phyloP scores from a whole-genome alignment of 345 rosid species.

The Eutrema yunnanense region DNA sequence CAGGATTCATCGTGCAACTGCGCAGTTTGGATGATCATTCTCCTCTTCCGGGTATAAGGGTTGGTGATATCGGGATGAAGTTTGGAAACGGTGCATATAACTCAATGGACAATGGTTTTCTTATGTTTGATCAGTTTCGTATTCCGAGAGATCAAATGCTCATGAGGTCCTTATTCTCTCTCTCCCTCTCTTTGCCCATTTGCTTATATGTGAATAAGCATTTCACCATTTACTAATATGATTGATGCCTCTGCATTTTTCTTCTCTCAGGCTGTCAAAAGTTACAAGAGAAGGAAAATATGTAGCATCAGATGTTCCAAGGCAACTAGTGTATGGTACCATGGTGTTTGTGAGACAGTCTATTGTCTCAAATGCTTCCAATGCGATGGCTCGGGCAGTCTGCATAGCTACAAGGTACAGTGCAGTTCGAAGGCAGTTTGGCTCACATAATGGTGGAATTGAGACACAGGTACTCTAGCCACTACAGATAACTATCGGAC shows the following conservation, averaged over 20 bases:
- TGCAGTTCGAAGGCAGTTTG: constrained; percentile 90
- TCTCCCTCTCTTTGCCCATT: not conserved
- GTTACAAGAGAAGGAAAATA: constrained; percentile 85
- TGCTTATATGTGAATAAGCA: not conserved
- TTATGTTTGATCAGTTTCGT: constrained; percentile 72
- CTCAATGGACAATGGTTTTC: constrained; percentile 87
- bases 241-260: constrained; percentile 10
- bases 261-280: constrained; percentile 54
- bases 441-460: constrained; percentile 56
- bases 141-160: constrained; percentile 90
- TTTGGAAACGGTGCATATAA: constrained; percentile 85
- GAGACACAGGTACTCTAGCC: constrained; percentile 65
- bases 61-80: constrained; percentile 87
- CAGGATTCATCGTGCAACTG: constrained; percentile 88
- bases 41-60: constrained; percentile 78
- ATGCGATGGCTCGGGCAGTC: constrained; percentile 73
- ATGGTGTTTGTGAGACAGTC: constrained; percentile 82
- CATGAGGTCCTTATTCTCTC: constrained; percentile 46
- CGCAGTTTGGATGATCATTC: constrained; percentile 83
- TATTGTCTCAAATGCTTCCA: constrained; percentile 76
- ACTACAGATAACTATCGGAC: not conserved
- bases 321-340: constrained; percentile 82
- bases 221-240: constrained; percentile 5
- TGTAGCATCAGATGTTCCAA: constrained; percentile 64
- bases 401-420: constrained; percentile 92